Evolutionary conservation across 805 yeast species (phyloP).

Genomic region (Myxozyma lipomycoides): DNA sequence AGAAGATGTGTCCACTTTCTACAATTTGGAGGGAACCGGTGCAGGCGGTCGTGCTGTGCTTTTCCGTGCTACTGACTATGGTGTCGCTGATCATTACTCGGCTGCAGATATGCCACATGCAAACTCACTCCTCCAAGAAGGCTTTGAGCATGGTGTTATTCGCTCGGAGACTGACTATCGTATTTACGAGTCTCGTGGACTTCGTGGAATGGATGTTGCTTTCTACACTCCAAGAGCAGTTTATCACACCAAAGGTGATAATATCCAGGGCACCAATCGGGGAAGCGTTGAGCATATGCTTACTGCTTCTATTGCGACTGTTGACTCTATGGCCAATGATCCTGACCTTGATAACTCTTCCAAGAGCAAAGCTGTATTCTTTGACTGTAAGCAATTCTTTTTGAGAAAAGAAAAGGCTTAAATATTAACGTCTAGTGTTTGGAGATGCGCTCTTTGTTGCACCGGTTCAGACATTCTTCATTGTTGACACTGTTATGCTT

Average conservation of each 20-base stretch:
- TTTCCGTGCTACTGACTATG: conserved; percentile 59
- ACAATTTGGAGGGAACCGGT: conserved; percentile 91
- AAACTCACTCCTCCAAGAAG: conserved; percentile 76
- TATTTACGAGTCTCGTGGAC: conserved; percentile 59
- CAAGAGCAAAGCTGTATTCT: conserved; percentile 49
- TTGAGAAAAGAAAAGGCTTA: no score
- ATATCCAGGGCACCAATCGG: conserved; percentile 57
- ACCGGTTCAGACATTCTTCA: conserved; percentile 39
- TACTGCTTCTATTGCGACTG: conserved; percentile 60
- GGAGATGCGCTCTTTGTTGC: conserved; percentile 27
- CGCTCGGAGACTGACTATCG: conserved; percentile 82
- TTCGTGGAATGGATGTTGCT: conserved; percentile 86
- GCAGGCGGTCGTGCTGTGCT: conserved; percentile 82
- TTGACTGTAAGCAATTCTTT: conserved; percentile 44
- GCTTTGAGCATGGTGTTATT: conserved; percentile 67
- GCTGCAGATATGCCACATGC: conserved; percentile 62
- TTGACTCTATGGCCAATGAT: conserved; percentile 44
- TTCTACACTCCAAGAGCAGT: conserved; percentile 79
- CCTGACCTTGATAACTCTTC: conserved; percentile 37
- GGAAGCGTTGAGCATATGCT: conserved; percentile 85
- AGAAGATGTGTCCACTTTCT: conserved; percentile 53
- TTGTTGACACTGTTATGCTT: conserved; percentile 52
- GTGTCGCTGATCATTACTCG: conserved; percentile 57
- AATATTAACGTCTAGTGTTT: no score
- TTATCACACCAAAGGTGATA: conserved; percentile 77